Evolutionary conservation across 106 monocot genomes (phyloP), one percentile per base, ranked within the genome.

Genomic region (Phalaenopsis equestris): DNA sequence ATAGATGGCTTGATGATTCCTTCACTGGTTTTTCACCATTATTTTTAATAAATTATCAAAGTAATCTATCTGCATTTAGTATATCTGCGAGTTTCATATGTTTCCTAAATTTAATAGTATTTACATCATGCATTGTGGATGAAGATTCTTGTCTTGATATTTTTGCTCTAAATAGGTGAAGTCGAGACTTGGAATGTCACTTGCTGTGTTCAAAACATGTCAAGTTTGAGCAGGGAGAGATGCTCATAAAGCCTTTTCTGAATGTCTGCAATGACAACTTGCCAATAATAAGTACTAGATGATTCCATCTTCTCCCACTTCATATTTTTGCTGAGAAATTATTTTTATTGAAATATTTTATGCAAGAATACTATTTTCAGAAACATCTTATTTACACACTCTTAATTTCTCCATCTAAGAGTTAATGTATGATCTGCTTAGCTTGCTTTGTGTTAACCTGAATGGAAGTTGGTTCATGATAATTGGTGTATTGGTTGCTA

Each of bases 261-360:
- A 92, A 98, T 61, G 92, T 94, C 15, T 94, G 97, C 94, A 94
- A 88, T 84, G 88, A 85, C 23, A 87, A 94, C 55, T 81, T 98
- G 14, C 97, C 97, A 55, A 92, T 98, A 57, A 77, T 98, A 73
- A 94, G 94, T 98, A 88, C 47, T 24, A 30, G 30, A 30, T 16
- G 41, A 24, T 73, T 73, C 18, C 42, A 68, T 73, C 73, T 73
- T 73, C 5, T 41, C 5, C 16, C 15, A 19, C 15, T 57, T 57
- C 15, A 19, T 15, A 19, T 57, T 57, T 57, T 57, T 19, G 18
- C 57, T 18, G 18, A 57, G 19, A 9, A 18, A 57, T 18, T 12
- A 19, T 57, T 57, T 57, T 19, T 57, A 57, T 57, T 57, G 15
- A 30, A 57, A 57, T 48, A 48, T 9, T 48, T 48, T 48, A 48